Percentiles rank a stretch among this genome's conserved stretches.
Conservation (phyloP, 371 early-diverging fungal species). For the Actinomucor elegans region DNA sequence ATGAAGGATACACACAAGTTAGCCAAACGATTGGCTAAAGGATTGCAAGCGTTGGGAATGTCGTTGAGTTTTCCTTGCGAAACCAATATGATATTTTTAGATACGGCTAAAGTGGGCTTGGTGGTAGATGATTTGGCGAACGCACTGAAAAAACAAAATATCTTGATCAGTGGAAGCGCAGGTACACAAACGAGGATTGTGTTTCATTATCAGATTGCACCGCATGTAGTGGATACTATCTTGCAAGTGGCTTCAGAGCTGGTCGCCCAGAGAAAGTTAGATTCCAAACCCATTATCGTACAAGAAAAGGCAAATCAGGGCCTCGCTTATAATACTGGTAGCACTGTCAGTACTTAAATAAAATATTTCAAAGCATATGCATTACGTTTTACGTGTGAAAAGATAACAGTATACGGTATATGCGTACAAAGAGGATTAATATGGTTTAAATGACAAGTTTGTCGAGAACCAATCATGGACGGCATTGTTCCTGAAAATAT, state of each 20-base stretch:
- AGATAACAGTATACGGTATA: too few relatives aligned
- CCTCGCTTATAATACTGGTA: not conserved
- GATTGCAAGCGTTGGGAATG: constrained; percentile 60
- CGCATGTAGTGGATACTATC: constrained; percentile 53
- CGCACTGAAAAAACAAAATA: constrained; percentile 44
- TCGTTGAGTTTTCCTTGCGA: constrained; percentile 62
- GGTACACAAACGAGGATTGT: constrained; percentile 60
- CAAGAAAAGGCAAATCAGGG: not conserved
- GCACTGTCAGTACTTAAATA: too few relatives aligned
- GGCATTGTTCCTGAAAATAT: too few relatives aligned
- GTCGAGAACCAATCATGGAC: too few relatives aligned
- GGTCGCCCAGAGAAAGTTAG: constrained; percentile 6
- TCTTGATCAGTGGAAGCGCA: constrained; percentile 51
- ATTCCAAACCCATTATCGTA: not conserved
- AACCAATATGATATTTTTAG: constrained; percentile 88
- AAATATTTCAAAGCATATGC: too few relatives aligned
- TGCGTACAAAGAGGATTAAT: too few relatives aligned
- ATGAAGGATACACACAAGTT: constrained; percentile 64
- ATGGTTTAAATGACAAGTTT: too few relatives aligned
- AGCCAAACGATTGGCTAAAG: constrained; percentile 60
- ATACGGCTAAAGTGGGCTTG: constrained; percentile 43
- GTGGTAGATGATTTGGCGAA: constrained; percentile 47
- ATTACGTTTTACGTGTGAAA: too few relatives aligned
- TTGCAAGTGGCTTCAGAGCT: constrained; percentile 21
- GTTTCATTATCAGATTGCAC: constrained; percentile 69